Evolutionary conservation across 2,329 filamentous ascomycete genomes (phyloP).

Genomic region (Ceratocystiopsis minuta): DNA sequence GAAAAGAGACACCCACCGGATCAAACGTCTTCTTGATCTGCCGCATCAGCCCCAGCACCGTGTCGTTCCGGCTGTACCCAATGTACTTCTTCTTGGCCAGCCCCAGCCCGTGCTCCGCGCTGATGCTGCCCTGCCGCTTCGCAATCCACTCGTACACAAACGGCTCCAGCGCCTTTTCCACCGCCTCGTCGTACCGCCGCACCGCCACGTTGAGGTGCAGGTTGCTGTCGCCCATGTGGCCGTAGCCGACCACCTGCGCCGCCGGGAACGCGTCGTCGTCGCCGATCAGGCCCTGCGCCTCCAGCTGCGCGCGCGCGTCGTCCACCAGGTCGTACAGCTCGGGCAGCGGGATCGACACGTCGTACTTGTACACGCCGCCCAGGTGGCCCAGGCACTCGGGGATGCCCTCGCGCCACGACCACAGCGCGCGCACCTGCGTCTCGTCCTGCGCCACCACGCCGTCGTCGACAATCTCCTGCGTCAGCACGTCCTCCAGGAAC

Average conservation of each 20-base stretch:
- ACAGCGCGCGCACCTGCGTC: conserved; percentile 70
- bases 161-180: conserved; percentile 78
- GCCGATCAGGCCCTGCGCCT: conserved; percentile 57
- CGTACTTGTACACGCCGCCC: conserved; percentile 96
- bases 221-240: conserved; percentile 96
- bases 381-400: conserved; percentile 76
- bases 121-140: conserved; percentile 78
- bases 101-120: conserved; percentile 86
- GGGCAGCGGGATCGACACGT: conserved; percentile 77
- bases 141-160: conserved; percentile 97
- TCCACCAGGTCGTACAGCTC: conserved; percentile 83
- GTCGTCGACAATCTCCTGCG: conserved; percentile 67
- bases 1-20: conserved; percentile 45
- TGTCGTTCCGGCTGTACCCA: conserved; percentile 77
- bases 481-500: conserved; percentile 82
- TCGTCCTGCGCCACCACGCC: conserved; percentile 87
- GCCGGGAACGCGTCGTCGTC: conserved; percentile 61
- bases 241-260: conserved; percentile 83
- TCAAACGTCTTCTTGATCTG: conserved; percentile 89
- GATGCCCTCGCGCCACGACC: conserved; percentile 87
- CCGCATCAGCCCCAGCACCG: conserved; percentile 81
- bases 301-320: conserved; percentile 58
- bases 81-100: conserved; percentile 93
- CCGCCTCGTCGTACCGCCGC: conserved; percentile 64
- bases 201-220: conserved; percentile 82